Evolutionary conservation across 306 rosid genomes (phyloP), one percentile per base, ranked within the genome.

Genomic region (Pyrus bretschneideri): DNA sequence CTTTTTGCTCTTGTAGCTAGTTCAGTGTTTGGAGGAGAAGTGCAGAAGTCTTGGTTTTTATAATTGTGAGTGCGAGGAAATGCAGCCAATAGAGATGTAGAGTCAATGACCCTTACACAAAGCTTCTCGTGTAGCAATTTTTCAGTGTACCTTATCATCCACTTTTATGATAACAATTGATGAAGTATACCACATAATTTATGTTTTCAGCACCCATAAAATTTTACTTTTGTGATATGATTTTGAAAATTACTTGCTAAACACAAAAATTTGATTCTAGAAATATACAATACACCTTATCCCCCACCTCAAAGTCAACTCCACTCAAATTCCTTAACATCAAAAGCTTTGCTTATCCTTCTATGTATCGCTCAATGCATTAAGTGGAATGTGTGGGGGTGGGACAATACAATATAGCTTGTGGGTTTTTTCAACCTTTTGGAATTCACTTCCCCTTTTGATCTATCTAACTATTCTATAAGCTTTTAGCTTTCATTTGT

Each of bases 221-320:
- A 4, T 49, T 49, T 6, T 14, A 5, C 19, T 12, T 46, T 46
- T 46, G 2, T 49, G 54, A 49, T 4, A 49, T 14, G 17, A 49
- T 49, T 49, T 49, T 49, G 7, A 49, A 49, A 49, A 49, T 49
- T 49, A 49, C 54, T 4, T 49, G 15, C 54, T 18, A 49, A 46
- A 49, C 54, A 49, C 19, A 49, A 49, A 49, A 49, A 62, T 67
- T 67, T 77, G 68, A 40, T 59, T 76, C 51, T 63, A 45, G 17
- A 77, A 55, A 55, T 1, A 49, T 42, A 75, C 74, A 76, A 25
- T 4, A 54, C 58, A 61, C 72, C 75, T 63, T 65, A 14, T 40
- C 81, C 75, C 74, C 71, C 58, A 59, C 52, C 80, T 51, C 46
- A 45, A 68, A 80, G 87, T 77, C 87, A 84, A 84, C 84, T 81